Conservation (phyloP, 371 early-diverging fungal genomes). For the Rhizopus microsporus region DNA sequence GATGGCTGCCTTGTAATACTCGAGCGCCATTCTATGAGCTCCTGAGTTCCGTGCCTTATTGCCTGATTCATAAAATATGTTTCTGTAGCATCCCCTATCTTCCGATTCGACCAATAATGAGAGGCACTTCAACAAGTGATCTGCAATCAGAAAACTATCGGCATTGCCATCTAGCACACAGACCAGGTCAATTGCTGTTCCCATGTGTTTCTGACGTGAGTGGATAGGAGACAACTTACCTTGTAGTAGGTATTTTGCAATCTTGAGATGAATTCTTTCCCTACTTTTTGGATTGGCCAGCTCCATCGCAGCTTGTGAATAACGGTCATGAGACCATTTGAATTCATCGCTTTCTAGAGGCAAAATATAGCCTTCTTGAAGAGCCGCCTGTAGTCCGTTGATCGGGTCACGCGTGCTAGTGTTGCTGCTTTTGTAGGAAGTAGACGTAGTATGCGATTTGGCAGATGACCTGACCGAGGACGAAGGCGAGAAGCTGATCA, state of each 20-base stretch:
- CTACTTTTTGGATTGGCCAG: conserved; percentile 35
- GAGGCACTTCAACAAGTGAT: conserved; percentile 42
- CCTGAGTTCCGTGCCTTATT: conserved; percentile 40
- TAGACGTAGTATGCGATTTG: neutral
- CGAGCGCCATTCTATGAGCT: conserved; percentile 43
- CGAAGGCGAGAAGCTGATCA: conserved; percentile 10
- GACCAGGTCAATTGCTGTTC: neutral
- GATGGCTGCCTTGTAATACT: conserved; percentile 39
- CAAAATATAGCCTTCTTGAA: conserved; percentile 50
- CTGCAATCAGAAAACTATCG: conserved; percentile 39
- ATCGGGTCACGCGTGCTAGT: conserved; percentile 30
- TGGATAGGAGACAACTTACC: conserved; percentile 7
- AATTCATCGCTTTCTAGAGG: conserved; percentile 46
- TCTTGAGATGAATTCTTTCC: conserved; percentile 40
- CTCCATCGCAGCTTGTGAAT: conserved; percentile 52
- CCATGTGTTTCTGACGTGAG: neutral
- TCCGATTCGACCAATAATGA: conserved; percentile 23
- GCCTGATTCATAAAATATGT: conserved; percentile 37
- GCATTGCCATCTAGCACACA: conserved; percentile 16
- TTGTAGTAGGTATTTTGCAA: conserved; percentile 35
- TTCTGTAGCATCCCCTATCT: conserved; percentile 24
- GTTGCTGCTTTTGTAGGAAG: neutral
- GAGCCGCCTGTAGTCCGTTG: conserved; percentile 45
- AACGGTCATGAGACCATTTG: conserved; percentile 50
- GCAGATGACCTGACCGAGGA: neutral